A percentile compares a stretch with the other conserved stretches of the same genome.
phyloP scores from a whole-genome alignment of 139 green algal genomes.

The Micractinium conductrix region DNA sequence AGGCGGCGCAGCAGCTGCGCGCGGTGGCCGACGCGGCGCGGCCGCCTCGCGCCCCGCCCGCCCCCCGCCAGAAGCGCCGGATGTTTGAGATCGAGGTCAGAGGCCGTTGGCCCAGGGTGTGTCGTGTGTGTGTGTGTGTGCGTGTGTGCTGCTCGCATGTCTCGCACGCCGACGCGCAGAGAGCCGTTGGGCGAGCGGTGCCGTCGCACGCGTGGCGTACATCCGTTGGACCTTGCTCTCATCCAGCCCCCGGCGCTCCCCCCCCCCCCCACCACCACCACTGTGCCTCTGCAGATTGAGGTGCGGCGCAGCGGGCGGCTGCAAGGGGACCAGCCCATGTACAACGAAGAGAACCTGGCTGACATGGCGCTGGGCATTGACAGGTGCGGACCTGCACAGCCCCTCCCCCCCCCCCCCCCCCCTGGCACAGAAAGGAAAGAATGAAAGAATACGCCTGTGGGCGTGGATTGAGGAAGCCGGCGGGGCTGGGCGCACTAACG shows the following conservation, averaged over 20 bases:
- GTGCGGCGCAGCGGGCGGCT: conserved; percentile 38
- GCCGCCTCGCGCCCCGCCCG: not conserved
- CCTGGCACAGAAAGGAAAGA: not conserved
- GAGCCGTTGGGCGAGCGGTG: not conserved
- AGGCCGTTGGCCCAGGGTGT: not conserved
- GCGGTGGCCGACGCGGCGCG: not conserved
- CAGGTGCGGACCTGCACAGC: not conserved
- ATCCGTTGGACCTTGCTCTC: too few relatives aligned
- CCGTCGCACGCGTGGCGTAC: not conserved
- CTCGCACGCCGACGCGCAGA: not conserved
- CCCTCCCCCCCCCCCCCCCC: too few relatives aligned
- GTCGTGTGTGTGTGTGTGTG: not conserved
- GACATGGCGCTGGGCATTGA: conserved; percentile 37
- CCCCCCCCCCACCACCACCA: not conserved
- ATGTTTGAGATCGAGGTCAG: conserved; percentile 32
- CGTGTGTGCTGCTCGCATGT: not conserved
- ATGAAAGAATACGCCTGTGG: too few relatives aligned
- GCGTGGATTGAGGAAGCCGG: too few relatives aligned
- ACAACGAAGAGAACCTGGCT: conserved; percentile 35
- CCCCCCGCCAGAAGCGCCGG: conserved; percentile 38
- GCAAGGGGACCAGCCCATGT: conserved; percentile 2
- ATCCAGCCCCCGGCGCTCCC: not conserved
- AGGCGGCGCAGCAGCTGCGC: conserved; percentile 22
- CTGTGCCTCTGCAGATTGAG: conserved; percentile 7
- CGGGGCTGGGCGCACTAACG: too few relatives aligned